Conservation (phyloP, 106 monocot genomes). For the Chionographis japonica region DNA sequence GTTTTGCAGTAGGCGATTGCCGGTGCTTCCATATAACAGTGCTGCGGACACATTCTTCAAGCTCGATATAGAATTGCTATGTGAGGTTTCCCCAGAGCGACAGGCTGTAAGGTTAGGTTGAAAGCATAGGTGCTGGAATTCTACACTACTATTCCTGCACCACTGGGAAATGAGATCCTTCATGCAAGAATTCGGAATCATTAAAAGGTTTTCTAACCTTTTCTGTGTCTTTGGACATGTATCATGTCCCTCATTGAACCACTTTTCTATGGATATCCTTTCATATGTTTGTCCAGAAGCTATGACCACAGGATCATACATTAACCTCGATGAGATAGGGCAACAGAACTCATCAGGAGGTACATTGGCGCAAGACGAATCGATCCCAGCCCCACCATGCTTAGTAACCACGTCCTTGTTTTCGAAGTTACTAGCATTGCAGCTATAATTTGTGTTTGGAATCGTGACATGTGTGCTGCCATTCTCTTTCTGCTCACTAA, state of each 20-base stretch:
- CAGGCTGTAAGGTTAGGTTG: background rate
- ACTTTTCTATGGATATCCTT: constrained; percentile 63
- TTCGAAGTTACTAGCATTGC: constrained; percentile 11
- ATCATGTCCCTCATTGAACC: constrained; percentile 82
- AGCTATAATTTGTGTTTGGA: background rate
- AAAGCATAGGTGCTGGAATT: constrained; percentile 14
- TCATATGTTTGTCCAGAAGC: constrained; percentile 91
- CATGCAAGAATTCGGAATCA: constrained; percentile 73
- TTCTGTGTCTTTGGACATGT: constrained; percentile 75
- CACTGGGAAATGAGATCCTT: constrained; percentile 67
- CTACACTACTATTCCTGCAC: constrained; percentile 41
- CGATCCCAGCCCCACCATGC: constrained; percentile 10
- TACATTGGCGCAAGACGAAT: constrained; percentile 6
- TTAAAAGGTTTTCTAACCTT: constrained; percentile 38
- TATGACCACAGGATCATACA: constrained; percentile 92
- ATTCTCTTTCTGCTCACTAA: constrained; percentile 25
- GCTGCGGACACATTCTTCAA: constrained; percentile 48
- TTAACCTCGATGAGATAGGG: constrained; percentile 73
- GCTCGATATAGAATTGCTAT: constrained; percentile 53
- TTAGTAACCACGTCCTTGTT: constrained; percentile 6
- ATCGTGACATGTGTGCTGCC: background rate
- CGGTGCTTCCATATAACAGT: constrained; percentile 31
- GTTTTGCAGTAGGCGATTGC: constrained; percentile 31
- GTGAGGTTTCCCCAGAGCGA: constrained; percentile 22
- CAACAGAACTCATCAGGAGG: constrained; percentile 77